Evolutionary conservation across 1,139 yeast genomes (phyloP).

Genomic region (Arxiozyma slooffiae): DNA sequence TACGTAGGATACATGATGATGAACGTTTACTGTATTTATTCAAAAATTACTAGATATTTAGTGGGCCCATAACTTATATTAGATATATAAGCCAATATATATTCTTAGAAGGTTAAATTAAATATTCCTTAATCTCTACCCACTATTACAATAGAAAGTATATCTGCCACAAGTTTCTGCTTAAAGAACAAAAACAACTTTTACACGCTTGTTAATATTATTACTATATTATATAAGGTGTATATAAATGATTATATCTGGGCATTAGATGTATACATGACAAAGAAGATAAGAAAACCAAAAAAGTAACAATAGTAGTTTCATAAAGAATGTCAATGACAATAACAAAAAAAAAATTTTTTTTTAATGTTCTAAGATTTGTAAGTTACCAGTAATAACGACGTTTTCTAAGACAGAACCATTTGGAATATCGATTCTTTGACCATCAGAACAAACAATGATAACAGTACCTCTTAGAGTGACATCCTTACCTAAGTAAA

Average conservation of each 20-base stretch:
- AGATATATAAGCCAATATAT: conserved; percentile 33
- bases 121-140: not conserved
- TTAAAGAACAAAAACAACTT: too few relatives aligned
- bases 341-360: too few relatives aligned
- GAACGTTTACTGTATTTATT: conserved; percentile 88
- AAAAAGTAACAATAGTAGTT: not conserved
- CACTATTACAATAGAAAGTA: not conserved
- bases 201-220: not conserved
- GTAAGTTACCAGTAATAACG: conserved; percentile 92
- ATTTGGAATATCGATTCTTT: conserved; percentile 92
- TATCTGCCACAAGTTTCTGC: too few relatives aligned
- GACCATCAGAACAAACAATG: conserved; percentile 95
- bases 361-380: conserved; percentile 80
- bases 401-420: conserved; percentile 92
- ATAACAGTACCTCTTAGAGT: conserved; percentile 94
- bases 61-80: not conserved
- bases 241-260: not conserved
- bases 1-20: conserved; percentile 93
- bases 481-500: conserved; percentile 79
- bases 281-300: not conserved
- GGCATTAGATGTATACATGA: not conserved
- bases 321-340: not conserved
- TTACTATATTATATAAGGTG: not conserved
- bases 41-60: conserved; percentile 42
- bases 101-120: not conserved